Evolutionary conservation across 495 filamentous ascomycete genomes (phyloP).

Genomic region (Trichoderma virens): DNA sequence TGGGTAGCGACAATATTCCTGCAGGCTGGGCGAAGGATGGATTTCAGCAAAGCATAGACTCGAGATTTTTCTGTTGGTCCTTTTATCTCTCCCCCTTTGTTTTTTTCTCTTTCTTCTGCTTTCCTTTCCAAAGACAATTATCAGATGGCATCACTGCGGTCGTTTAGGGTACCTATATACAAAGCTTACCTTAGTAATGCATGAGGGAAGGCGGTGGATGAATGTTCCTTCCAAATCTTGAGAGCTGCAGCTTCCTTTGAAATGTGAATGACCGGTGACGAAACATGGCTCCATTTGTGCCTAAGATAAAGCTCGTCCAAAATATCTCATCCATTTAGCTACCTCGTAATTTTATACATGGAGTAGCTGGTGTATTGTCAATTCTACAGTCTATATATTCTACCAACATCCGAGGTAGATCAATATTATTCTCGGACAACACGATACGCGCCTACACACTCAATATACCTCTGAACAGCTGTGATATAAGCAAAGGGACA

Average conservation of each 20-base stretch:
- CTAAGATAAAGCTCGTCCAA: no score
- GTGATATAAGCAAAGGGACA: background rate
- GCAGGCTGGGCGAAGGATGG: conserved; percentile 7
- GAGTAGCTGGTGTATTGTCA: no score
- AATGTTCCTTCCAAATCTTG: background rate
- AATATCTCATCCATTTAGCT: no score
- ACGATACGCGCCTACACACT: no score
- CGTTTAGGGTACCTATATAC: background rate
- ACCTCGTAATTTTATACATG: no score
- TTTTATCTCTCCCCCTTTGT: background rate
- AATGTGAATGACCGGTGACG: background rate
- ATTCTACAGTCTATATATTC: no score
- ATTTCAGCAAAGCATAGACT: conserved; percentile 4
- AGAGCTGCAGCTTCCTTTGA: background rate
- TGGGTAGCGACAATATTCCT: conserved; percentile 5
- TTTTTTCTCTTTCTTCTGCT: background rate
- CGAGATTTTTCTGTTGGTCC: background rate
- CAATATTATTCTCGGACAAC: no score
- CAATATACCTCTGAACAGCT: no score
- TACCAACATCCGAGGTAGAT: no score
- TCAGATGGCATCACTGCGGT: conserved; percentile 7
- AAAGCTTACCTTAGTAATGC: conserved; percentile 1
- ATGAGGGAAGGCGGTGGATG: background rate
- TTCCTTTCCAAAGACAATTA: background rate
- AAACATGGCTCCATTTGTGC: no score